Conservation (phyloP, 2,329 filamentous ascomycete genomes). For the Orbilia quercus region DNA sequence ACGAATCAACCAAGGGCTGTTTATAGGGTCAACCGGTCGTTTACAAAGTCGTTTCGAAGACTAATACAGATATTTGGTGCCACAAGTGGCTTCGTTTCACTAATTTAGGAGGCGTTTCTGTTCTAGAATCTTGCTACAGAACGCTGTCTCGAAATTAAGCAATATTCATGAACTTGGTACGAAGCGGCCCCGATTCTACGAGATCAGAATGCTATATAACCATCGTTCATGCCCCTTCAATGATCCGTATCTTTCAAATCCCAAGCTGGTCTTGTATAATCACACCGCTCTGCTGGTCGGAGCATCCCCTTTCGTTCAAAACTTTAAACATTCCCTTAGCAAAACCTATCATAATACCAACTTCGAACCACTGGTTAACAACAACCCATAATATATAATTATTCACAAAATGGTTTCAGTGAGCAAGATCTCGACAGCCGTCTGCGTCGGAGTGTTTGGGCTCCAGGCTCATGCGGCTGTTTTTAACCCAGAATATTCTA, state of each 20-base stretch:
- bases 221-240: neutral
- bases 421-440: conserved; percentile 10
- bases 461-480: conserved; percentile 14
- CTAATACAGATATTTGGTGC: too few species aligned
- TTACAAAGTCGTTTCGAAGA: too few species aligned
- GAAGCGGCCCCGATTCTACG: neutral
- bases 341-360: conserved; percentile 1
- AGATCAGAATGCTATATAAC: neutral
- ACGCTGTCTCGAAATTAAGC: too few species aligned
- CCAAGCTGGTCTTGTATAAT: conserved; percentile 26
- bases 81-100: too few species aligned
- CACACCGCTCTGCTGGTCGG: conserved; percentile 25
- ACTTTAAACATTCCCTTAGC: neutral
- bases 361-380: neutral
- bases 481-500: neutral
- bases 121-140: too few species aligned
- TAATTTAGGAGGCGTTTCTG: too few species aligned
- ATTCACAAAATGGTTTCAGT: conserved; percentile 18
- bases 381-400: neutral
- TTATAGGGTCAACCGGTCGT: too few species aligned
- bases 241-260: neutral
- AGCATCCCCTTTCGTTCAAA: neutral
- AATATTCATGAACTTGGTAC: too few species aligned
- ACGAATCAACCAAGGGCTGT: too few species aligned
- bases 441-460: conserved; percentile 14